Conservation (phyloP, 139 green algal genomes). For the Chlorella sp. region DNA sequence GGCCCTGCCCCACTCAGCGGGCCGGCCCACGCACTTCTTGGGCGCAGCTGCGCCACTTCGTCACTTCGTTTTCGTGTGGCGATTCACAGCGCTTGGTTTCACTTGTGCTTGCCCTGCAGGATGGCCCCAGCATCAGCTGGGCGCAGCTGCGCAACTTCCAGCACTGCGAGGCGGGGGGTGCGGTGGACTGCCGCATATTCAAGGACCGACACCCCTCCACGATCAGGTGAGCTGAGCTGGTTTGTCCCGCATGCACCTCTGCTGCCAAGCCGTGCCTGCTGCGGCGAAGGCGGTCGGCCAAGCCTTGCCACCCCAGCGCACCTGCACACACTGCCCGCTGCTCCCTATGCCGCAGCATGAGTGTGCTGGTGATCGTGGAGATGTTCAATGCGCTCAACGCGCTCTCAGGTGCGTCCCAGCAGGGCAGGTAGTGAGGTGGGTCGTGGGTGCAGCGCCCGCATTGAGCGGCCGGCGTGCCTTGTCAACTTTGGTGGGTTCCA, state of each 20-base stretch:
- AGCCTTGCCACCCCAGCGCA: too few relatives aligned
- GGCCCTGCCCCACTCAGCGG: constrained; percentile 55
- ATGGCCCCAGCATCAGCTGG: constrained; percentile 76
- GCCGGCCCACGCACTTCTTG: constrained; percentile 72
- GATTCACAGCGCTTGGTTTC: too few relatives aligned
- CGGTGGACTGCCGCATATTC: constrained; percentile 79
- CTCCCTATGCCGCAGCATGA: constrained; percentile 71
- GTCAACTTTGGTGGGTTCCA: too few relatives aligned
- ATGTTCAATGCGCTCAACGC: constrained; percentile 99
- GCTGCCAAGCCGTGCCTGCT: too few relatives aligned
- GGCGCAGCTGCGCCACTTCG: constrained; percentile 63
- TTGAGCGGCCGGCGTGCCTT: too few relatives aligned
- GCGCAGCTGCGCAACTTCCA: constrained; percentile 61
- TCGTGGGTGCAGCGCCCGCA: too few relatives aligned
- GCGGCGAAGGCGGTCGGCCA: too few relatives aligned
- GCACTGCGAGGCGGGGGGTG: constrained; percentile 58
- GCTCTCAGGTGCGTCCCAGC: constrained; percentile 69
- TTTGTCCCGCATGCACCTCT: neutral
- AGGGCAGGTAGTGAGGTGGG: too few relatives aligned
- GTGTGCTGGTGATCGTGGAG: constrained; percentile 91
- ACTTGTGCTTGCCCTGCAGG: too few relatives aligned
- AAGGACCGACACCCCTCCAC: constrained; percentile 73
- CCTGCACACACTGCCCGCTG: too few relatives aligned
- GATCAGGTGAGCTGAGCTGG: constrained; percentile 47
- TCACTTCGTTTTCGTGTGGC: too few relatives aligned